Conservation (phyloP, 2,329 filamentous ascomycete species). For the Sporothrix dimorphospora region DNA sequence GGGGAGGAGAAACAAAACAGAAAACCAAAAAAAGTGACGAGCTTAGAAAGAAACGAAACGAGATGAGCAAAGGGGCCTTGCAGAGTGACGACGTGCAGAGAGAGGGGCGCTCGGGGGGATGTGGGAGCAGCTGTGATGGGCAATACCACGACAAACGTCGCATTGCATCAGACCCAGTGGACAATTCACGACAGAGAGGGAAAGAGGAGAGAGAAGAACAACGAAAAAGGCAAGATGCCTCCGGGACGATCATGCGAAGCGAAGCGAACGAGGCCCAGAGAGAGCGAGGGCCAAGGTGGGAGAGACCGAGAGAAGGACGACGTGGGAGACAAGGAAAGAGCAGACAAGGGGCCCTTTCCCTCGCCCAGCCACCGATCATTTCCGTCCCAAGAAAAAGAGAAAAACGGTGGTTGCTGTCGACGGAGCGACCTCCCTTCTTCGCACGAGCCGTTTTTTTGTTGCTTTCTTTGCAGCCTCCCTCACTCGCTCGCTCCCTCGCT, state of each 20-base stretch:
- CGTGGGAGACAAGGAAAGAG: background rate
- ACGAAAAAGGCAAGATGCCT: background rate
- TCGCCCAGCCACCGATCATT: constrained; percentile 2
- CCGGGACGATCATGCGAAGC: constrained; percentile 25
- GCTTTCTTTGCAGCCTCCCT: background rate
- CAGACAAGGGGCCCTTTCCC: background rate
- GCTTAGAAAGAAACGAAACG: constrained; percentile 22
- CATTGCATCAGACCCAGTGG: constrained; percentile 4
- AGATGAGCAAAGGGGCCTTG: constrained; percentile 28
- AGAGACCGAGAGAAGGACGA: background rate
- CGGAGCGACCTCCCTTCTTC: background rate
- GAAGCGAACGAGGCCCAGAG: background rate
- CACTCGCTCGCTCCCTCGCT: background rate
- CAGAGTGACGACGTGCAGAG: constrained; percentile 24
- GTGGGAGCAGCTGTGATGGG: background rate
- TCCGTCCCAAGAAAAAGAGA: constrained; percentile 8
- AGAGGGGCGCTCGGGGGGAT: too few relatives aligned
- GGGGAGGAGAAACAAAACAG: background rate
- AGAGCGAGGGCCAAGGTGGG: too few relatives aligned
- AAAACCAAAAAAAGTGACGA: constrained; percentile 3
- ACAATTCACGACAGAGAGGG: constrained; percentile 1
- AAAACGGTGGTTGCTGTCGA: background rate
- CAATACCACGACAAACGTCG: constrained; percentile 9
- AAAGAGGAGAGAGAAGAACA: background rate
- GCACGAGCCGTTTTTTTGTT: background rate